phyloP scores from a whole-genome alignment of 2,329 filamentous ascomycete species.

The Neonectria hederae region DNA sequence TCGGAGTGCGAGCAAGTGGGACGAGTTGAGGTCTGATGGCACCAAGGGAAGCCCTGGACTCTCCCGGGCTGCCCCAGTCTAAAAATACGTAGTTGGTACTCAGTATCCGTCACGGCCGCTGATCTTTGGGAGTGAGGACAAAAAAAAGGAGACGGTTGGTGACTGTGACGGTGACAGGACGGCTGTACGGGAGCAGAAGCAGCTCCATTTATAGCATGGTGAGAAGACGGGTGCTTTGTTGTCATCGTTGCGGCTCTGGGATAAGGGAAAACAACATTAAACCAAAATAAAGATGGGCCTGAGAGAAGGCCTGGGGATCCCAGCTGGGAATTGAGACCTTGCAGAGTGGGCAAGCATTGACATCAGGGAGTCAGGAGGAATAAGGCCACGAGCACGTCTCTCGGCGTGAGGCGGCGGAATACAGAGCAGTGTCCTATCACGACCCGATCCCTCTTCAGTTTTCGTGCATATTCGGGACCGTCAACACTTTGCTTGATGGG shows the following conservation, averaged over 20 bases:
- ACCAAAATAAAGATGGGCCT: slow-evolving; percentile 21
- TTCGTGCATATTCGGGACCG: slow-evolving; percentile 34
- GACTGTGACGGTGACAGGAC: slow-evolving; percentile 15
- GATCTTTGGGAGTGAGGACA: slow-evolving; percentile 22
- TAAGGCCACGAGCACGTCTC: slow-evolving; percentile 30
- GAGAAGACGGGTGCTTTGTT: slow-evolving; percentile 11
- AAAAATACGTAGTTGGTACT: slow-evolving; percentile 35
- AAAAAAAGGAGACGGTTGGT: slow-evolving; percentile 27
- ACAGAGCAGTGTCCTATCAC: slow-evolving; percentile 35
- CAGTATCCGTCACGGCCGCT: slow-evolving; percentile 13
- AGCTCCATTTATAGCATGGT: slow-evolving; percentile 22
- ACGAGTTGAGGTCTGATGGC: slow-evolving; percentile 33
- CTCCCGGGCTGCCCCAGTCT: slow-evolving; percentile 32
- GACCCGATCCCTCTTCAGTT: slow-evolving; percentile 23
- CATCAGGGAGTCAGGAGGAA: slow-evolving; percentile 19
- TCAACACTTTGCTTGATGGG: slow-evolving; percentile 22
- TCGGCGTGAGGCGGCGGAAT: slow-evolving; percentile 31
- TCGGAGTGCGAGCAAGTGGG: slow-evolving; percentile 24
- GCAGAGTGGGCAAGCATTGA: slow-evolving; percentile 21
- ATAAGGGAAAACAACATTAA: neutral
- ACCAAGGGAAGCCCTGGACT: slow-evolving; percentile 25
- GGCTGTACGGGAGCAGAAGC: slow-evolving; percentile 10
- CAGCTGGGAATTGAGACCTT: slow-evolving; percentile 17
- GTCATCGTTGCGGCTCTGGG: slow-evolving; percentile 16
- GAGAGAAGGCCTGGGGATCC: slow-evolving; percentile 13